phyloP scores from a whole-genome alignment of 805 yeast genomes.

The Starmerella scarabaei region DNA sequence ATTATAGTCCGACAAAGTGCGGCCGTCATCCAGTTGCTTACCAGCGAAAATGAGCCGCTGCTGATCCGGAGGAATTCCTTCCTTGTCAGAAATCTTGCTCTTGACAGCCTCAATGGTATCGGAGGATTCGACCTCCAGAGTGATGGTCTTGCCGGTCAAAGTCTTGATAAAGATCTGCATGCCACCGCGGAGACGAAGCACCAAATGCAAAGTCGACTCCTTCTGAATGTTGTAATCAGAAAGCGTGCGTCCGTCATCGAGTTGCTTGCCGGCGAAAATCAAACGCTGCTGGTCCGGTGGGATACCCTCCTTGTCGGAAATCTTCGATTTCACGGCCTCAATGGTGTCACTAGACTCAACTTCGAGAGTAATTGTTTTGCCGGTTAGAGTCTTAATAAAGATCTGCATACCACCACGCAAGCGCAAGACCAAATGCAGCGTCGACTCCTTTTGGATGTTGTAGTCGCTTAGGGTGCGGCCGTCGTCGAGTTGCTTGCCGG shows the following conservation, averaged over 20 bases:
- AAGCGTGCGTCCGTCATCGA: slow-evolving; percentile 97
- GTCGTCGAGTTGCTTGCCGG: slow-evolving; percentile 90
- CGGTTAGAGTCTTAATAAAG: slow-evolving; percentile 98
- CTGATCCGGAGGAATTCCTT: slow-evolving; percentile 99
- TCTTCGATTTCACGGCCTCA: slow-evolving; percentile 97
- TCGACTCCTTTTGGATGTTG: slow-evolving; percentile 88
- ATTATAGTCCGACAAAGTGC: slow-evolving; percentile 98
- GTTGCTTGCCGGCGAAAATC: slow-evolving; percentile 99
- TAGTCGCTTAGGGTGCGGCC: slow-evolving; percentile 86
- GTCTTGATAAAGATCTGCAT: slow-evolving; percentile 92
- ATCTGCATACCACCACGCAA: slow-evolving; percentile 78
- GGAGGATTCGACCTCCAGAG: slow-evolving; percentile 97
- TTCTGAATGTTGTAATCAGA: slow-evolving; percentile 99
- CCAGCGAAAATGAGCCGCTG: slow-evolving; percentile 99
- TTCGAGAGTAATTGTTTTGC: slow-evolving; percentile 97
- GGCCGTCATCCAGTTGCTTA: slow-evolving; percentile 98
- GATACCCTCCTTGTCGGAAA: slow-evolving; percentile 98
- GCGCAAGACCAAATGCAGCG: slow-evolving; percentile 68
- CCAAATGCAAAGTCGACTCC: slow-evolving; percentile 96
- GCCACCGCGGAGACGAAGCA: slow-evolving; percentile 94
- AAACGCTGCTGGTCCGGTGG: slow-evolving; percentile 99
- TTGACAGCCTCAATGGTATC: slow-evolving; percentile 98
- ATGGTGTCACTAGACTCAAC: slow-evolving; percentile 98
- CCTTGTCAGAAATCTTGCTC: slow-evolving; percentile 97
- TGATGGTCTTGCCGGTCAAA: slow-evolving; percentile 96